phyloP scores from a whole-genome alignment of 495 filamentous ascomycete species.

The Cairneyella variabilis region DNA sequence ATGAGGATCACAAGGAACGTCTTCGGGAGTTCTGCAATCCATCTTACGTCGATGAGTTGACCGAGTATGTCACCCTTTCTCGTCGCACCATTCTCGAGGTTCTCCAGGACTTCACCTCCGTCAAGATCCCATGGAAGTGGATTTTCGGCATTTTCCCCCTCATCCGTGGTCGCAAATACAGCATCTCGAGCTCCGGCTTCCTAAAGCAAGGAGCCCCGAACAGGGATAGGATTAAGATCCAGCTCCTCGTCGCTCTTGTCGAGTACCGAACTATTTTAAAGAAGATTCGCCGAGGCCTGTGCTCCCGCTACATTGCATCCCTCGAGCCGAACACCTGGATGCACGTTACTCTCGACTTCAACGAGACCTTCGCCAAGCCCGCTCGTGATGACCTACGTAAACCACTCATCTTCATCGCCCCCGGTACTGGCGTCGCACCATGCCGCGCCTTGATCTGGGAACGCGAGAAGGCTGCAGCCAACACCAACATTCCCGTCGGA shows the following conservation, averaged over 20 bases:
- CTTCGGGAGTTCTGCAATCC: slow-evolving; percentile 77
- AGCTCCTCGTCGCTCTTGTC: slow-evolving; percentile 85
- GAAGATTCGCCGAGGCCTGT: slow-evolving; percentile 80
- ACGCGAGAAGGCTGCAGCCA: slow-evolving; percentile 35
- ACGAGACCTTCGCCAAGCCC: slow-evolving; percentile 1
- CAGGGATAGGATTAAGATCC: slow-evolving; percentile 44
- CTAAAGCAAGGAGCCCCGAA: slow-evolving; percentile 13
- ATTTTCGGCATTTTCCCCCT: slow-evolving; percentile 66
- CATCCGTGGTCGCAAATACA: slow-evolving; percentile 80
- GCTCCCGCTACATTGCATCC: slow-evolving; percentile 75
- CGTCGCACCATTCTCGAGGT: slow-evolving; percentile 89
- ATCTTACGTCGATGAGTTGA: slow-evolving; percentile 80
- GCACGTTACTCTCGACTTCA: slow-evolving; percentile 42
- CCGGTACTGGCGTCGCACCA: slow-evolving; percentile 89
- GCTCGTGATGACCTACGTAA: neutral
- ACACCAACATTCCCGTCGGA: slow-evolving; percentile 23
- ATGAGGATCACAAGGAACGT: slow-evolving; percentile 72
- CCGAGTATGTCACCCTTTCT: slow-evolving; percentile 92
- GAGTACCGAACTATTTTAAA: slow-evolving; percentile 88
- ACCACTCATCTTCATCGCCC: slow-evolving; percentile 76
- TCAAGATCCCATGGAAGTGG: slow-evolving; percentile 75
- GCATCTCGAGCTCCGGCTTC: slow-evolving; percentile 72
- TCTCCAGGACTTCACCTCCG: slow-evolving; percentile 80
- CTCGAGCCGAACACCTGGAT: slow-evolving; percentile 55
- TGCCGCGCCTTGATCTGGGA: slow-evolving; percentile 79